These are phyloP conservation scores for Euphorbia neoarborescens DNA, from an alignment of 441 rosid genomes.

Conservation along the genomic window DNA sequence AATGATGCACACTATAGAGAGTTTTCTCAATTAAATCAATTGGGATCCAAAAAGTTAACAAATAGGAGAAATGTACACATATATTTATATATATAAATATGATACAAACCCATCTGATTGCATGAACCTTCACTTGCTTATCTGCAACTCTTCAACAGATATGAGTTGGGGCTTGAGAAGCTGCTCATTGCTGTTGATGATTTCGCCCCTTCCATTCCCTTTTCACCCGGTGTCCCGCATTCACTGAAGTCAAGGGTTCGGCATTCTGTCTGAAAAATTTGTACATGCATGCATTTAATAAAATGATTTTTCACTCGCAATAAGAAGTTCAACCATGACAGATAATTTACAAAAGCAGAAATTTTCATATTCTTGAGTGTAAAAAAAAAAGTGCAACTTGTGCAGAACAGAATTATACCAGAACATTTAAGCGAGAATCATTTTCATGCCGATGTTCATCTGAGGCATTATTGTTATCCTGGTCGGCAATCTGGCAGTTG, in stretches of 20 bases:
- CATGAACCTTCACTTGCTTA: slow-evolving; percentile 28
- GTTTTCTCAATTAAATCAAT: slow-evolving; percentile 1
- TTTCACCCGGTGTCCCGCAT: slow-evolving; percentile 72
- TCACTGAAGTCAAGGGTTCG: slow-evolving; percentile 88
- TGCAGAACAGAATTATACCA: slow-evolving; percentile 29
- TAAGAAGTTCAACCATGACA: not conserved
- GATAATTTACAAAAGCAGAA: not conserved
- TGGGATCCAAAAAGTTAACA: not conserved
- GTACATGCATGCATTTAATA: not conserved
- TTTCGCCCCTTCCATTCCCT: slow-evolving; percentile 40
- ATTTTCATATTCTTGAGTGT: not conserved
- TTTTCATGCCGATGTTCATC: slow-evolving; percentile 33
- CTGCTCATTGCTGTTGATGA: slow-evolving; percentile 27
- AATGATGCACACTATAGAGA: not conserved
- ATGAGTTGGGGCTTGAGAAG: slow-evolving; percentile 67
- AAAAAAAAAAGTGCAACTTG: too few species aligned
- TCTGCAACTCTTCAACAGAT: slow-evolving; percentile 81
- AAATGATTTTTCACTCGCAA: not conserved
- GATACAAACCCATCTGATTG: slow-evolving; percentile 21
- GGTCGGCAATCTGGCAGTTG: slow-evolving; percentile 28
- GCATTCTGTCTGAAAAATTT: slow-evolving; percentile 50
- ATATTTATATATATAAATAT: slow-evolving; percentile 10
- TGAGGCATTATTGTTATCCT: slow-evolving; percentile 29
- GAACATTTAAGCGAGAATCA: slow-evolving; percentile 33
- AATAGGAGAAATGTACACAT: not conserved